Evolutionary conservation across 192 early-diverging fungal genomes (phyloP).

Genomic region (Gigaspora rosea): DNA sequence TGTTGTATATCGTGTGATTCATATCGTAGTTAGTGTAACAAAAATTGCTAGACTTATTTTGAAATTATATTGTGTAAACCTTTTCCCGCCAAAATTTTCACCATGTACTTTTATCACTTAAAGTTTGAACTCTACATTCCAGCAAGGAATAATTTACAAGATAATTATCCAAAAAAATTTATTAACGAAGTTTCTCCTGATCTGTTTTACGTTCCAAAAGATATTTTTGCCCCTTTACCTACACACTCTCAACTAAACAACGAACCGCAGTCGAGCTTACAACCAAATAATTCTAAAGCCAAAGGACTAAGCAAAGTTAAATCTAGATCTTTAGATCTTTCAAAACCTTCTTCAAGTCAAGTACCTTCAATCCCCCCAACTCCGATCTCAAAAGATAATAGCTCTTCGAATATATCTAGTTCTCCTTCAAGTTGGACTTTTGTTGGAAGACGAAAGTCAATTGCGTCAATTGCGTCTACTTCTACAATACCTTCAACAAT

Average conservation of each 20-base stretch:
- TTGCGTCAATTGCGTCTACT: background rate
- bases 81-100: background rate
- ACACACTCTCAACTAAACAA: background rate
- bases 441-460: background rate
- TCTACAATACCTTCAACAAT: background rate
- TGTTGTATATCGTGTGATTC: background rate
- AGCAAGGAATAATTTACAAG: background rate
- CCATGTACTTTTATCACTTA: constrained; percentile 33
- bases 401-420: background rate
- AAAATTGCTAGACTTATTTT: too few species aligned
- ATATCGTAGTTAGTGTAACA: background rate
- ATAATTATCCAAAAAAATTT: background rate
- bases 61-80: too few species aligned
- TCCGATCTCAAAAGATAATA: constrained; percentile 1
- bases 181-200: background rate
- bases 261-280: background rate
- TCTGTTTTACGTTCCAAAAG: constrained; percentile 17
- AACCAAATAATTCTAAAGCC: background rate
- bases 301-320: background rate
- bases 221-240: constrained; percentile 19
- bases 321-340: background rate
- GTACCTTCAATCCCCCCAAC: constrained; percentile 17
- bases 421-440: background rate
- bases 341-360: background rate
- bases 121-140: constrained; percentile 29